A percentile compares a stretch with the other conserved stretches of the same genome.
Conservation (phyloP, 2,329 filamentous ascomycete species). For the Neodidymelliopsis sp. region DNA sequence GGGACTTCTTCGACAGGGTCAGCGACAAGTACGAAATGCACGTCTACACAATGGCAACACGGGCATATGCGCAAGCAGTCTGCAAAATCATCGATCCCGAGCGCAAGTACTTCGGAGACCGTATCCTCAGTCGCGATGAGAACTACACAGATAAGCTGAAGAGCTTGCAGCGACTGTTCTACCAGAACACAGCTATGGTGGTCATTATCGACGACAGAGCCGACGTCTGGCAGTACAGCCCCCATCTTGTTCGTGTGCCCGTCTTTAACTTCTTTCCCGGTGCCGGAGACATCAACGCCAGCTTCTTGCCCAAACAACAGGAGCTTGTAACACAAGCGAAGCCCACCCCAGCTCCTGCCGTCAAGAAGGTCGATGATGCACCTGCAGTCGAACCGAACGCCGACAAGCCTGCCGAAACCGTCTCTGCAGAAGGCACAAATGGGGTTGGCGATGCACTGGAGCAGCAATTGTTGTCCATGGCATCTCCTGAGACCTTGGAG, state of each 20-base stretch:
- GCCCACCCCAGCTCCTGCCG: conserved; percentile 24
- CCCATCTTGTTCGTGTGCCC: conserved; percentile 92
- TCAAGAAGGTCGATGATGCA: conserved; percentile 29
- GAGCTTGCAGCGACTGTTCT: conserved; percentile 88
- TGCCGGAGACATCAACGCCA: conserved; percentile 98
- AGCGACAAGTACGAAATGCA: conserved; percentile 90
- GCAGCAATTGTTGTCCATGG: conserved; percentile 78
- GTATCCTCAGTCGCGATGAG: conserved; percentile 95
- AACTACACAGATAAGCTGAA: conserved; percentile 93
- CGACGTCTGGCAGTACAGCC: conserved; percentile 94
- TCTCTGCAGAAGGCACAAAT: conserved; percentile 37
- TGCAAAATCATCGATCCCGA: conserved; percentile 92
- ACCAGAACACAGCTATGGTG: conserved; percentile 98
- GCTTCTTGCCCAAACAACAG: conserved; percentile 83
- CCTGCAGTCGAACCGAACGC: conserved; percentile 26
- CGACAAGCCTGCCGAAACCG: conserved; percentile 31
- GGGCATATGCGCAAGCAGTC: conserved; percentile 93
- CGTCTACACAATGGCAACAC: conserved; percentile 98
- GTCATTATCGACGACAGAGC: conserved; percentile 98
- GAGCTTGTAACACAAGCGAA: conserved; percentile 42
- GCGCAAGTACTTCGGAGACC: conserved; percentile 87
- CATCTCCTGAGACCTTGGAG: conserved; percentile 74
- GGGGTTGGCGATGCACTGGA: conserved; percentile 69
- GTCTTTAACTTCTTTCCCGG: conserved; percentile 98
- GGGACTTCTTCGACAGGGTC: conserved; percentile 79